A percentile compares a stretch with the other conserved stretches of the same genome.
Conservation (phyloP, 2,329 filamentous ascomycete species). For the Fusarium keratoplasticum region DNA sequence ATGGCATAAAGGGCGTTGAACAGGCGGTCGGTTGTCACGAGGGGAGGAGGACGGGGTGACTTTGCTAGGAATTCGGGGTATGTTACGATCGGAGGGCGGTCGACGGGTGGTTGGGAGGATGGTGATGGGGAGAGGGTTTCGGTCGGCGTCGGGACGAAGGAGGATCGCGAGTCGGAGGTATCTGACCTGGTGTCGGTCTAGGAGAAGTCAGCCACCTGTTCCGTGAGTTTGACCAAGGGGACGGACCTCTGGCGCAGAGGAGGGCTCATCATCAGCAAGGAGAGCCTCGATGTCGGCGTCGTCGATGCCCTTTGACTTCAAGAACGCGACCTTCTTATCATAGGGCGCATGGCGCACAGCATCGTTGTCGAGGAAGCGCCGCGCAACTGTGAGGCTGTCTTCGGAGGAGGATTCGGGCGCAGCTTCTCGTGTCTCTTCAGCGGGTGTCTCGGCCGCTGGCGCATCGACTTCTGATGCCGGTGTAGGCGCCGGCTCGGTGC, state of each 20-base stretch:
- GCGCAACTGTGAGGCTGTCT: constrained; percentile 70
- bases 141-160: constrained; percentile 27
- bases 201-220: neutral
- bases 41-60: constrained; percentile 65
- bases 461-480: constrained; percentile 32
- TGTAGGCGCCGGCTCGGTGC: constrained; percentile 31
- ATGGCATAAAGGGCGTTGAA: constrained; percentile 70
- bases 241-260: constrained; percentile 33
- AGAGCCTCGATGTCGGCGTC: constrained; percentile 76
- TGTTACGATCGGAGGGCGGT: constrained; percentile 72
- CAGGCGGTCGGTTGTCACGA: constrained; percentile 71
- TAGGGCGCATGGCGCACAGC: constrained; percentile 75
- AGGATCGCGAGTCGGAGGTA: constrained; percentile 15
- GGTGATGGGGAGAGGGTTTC: constrained; percentile 42
- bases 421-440: constrained; percentile 12
- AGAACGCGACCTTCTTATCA: constrained; percentile 80
- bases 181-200: constrained; percentile 16
- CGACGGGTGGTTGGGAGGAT: constrained; percentile 50
- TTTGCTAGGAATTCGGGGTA: constrained; percentile 77
- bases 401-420: neutral
- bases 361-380: constrained; percentile 80
- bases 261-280: constrained; percentile 54
- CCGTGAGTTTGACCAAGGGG: neutral
- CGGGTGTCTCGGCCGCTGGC: constrained; percentile 6
- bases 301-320: constrained; percentile 80